Evolutionary conservation across 306 rosid species (phyloP).

Genomic region (Glycyrrhiza uralensis): DNA sequence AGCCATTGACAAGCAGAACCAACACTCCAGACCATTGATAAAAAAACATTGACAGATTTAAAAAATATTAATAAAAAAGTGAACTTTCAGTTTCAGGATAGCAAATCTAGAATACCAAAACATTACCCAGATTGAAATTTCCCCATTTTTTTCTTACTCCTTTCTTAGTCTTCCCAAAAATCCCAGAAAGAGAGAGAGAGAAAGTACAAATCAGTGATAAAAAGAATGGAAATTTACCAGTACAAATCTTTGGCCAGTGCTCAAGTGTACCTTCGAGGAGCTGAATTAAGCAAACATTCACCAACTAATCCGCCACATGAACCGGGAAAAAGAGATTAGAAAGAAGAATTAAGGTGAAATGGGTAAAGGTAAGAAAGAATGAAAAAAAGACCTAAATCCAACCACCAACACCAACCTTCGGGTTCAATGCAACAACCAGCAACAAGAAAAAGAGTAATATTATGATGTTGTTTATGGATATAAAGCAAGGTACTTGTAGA

Average conservation of each 20-base stretch:
- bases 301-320: constrained; percentile 60
- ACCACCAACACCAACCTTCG: constrained; percentile 36
- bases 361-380: neutral
- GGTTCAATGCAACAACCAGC: constrained; percentile 41
- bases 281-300: constrained; percentile 45
- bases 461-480: neutral
- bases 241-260: neutral
- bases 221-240: constrained; percentile 40
- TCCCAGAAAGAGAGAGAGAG: neutral
- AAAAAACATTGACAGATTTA: neutral
- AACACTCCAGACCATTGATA: neutral
- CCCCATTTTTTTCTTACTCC: neutral
- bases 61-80: neutral
- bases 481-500: neutral
- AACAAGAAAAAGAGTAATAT: constrained; percentile 29
- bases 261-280: neutral
- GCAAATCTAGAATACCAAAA: neutral
- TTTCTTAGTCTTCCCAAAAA: neutral
- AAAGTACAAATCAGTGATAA: neutral
- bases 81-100: constrained; percentile 1
- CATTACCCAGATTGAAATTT: constrained; percentile 17
- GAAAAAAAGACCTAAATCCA: constrained; percentile 28
- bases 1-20: neutral
- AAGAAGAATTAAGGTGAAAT: neutral
- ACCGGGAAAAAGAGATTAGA: constrained; percentile 25